These are phyloP conservation scores for Sanghuangporus sanghuang DNA, from an alignment of 1,284 basidiomycete genomes.

Conservation along the genomic window DNA sequence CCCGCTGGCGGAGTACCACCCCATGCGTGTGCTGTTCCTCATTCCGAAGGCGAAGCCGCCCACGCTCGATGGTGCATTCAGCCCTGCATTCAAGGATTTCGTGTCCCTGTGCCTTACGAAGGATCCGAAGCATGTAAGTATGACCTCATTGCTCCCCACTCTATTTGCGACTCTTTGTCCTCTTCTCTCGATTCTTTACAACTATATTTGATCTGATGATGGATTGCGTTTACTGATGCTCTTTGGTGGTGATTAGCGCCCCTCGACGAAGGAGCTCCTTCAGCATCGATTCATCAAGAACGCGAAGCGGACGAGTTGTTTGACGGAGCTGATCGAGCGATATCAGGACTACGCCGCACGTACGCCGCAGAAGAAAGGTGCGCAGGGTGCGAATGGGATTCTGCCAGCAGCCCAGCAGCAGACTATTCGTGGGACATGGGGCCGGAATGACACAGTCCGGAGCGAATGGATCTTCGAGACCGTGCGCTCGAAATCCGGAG, in stretches of 20 bases:
- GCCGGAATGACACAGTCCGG: conserved; percentile 64
- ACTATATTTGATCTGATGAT: neutral
- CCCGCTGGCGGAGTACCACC: conserved; percentile 89
- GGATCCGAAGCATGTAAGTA: conserved; percentile 66
- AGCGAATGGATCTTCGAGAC: conserved; percentile 98
- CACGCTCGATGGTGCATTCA: conserved; percentile 81
- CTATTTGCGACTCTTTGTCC: neutral
- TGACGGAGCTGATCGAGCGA: conserved; percentile 84
- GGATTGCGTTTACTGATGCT: conserved; percentile 16
- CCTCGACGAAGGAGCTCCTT: conserved; percentile 86
- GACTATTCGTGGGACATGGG: conserved; percentile 59
- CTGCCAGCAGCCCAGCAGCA: conserved; percentile 31
- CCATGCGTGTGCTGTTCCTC: conserved; percentile 92
- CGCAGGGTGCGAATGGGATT: neutral
- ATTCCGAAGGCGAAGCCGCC: conserved; percentile 97
- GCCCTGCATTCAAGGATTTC: conserved; percentile 88
- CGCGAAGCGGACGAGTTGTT: conserved; percentile 75
- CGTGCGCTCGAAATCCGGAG: conserved; percentile 65
- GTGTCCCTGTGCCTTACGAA: conserved; percentile 89
- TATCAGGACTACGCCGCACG: conserved; percentile 65
- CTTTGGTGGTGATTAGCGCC: conserved; percentile 51
- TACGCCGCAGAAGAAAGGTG: conserved; percentile 43
- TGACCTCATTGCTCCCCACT: neutral
- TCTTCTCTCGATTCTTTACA: conserved; percentile 10
- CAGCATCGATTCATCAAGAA: conserved; percentile 88